Conservation (phyloP, 2,329 filamentous ascomycete genomes). For the Rhinocladiella mackenziei region DNA sequence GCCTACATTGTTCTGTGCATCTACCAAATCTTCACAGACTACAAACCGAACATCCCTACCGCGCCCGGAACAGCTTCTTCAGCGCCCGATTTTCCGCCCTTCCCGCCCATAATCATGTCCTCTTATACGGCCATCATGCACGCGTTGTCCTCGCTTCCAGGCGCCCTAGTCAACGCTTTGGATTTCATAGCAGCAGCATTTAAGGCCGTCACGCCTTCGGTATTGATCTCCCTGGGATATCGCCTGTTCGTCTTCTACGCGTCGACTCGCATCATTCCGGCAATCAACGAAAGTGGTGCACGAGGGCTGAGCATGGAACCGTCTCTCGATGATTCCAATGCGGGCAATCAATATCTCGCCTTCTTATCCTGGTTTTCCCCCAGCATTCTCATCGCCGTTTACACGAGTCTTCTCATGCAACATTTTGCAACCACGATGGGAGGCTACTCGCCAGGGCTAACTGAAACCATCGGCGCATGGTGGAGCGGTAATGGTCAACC, state of each 20-base stretch:
- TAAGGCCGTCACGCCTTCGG: slow-evolving; percentile 90
- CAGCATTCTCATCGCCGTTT: slow-evolving; percentile 89
- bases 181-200: slow-evolving; percentile 87
- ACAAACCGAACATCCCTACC: slow-evolving; percentile 67
- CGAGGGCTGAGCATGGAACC: slow-evolving; percentile 79
- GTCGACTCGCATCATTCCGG: slow-evolving; percentile 91
- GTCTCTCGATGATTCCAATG: slow-evolving; percentile 77
- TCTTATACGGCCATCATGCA: slow-evolving; percentile 91
- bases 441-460: slow-evolving; percentile 42
- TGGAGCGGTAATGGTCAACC: slow-evolving; percentile 72
- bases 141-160: slow-evolving; percentile 75
- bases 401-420: slow-evolving; percentile 91
- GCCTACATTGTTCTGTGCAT: slow-evolving; percentile 98
- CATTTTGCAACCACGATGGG: slow-evolving; percentile 76
- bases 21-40: slow-evolving; percentile 99
- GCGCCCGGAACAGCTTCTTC: slow-evolving; percentile 48
- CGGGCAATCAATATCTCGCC: slow-evolving; percentile 72
- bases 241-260: slow-evolving; percentile 93
- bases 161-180: slow-evolving; percentile 75
- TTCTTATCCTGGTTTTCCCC: slow-evolving; percentile 92
- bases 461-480: slow-evolving; percentile 64
- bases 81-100: slow-evolving; percentile 81
- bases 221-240: slow-evolving; percentile 91
- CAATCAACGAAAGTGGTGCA: slow-evolving; percentile 80
- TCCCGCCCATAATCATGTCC: slow-evolving; percentile 97